Base-by-base conservation (phyloP, 2,329 filamentous ascomycete species). In the Colletotrichum echinochloae region DNA sequence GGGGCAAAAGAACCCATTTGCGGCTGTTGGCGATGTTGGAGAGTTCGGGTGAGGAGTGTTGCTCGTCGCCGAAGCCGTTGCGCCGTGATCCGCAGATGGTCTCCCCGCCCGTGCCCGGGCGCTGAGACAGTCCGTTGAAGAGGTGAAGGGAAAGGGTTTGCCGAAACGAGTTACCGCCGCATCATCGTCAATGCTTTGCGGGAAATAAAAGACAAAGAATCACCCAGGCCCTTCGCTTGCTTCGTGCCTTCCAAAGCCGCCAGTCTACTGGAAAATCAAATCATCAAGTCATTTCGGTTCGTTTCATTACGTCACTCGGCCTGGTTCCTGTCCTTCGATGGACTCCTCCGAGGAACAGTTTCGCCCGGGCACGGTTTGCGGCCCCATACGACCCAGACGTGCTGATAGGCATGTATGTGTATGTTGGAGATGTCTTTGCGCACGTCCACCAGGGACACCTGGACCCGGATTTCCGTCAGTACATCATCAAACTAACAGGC, bases 371-470 rank as follows among this genome's bases (percentile, higher is more conserved):
- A 79, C 1, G 86, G 86, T 72, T 87, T 88, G 33, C 86, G 80
- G 11, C 85, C 86, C 74, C 82, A 84, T 0, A 88, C 83, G 7
- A 88, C 83, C 70, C 83, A 82, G n/a, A 86, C 77, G 33, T 81
- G 81, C 71, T 84, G 78, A 68, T 87, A 88, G 0, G 84, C 81
- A 72, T 88, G 86, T 14, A 86, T 81, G 11, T 78, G 78, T 3
- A 79, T 78, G 74, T 88, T 80, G 7, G 81, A 81, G 5, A 88
- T 72, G 39, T 85, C 83, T 69, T 80, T 82, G 54, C 87, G 81
- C 5, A 87, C 85, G 51, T 85, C 80, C 39, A 88, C 82, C 18
- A 88, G 78, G 3, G 80, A 81, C 6, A 87, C 81, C 85, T 86
- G 51, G n/a, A n/a, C 3, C 30, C 11, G 39, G 4, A 3, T 6